Evolutionary conservation across 148 eudicot species (phyloP).

Genomic region (Chenopodium album): DNA sequence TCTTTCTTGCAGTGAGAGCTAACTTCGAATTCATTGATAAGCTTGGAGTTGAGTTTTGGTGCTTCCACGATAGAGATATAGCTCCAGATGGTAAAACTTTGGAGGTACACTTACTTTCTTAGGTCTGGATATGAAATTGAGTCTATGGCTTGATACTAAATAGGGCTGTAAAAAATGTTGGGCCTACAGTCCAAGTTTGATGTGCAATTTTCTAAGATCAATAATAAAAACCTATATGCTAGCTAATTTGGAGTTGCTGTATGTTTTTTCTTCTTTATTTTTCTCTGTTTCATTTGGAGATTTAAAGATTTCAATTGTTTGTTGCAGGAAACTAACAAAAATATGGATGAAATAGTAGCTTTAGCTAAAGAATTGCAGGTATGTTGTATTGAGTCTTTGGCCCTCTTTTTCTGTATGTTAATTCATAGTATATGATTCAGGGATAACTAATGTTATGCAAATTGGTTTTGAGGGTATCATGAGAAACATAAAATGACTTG

Average conservation of each 20-base stretch:
- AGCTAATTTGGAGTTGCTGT: not conserved
- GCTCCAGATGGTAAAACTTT: constrained; percentile 91
- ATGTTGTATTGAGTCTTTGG: constrained; percentile 1
- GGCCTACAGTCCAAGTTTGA: not conserved
- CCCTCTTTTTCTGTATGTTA: not conserved
- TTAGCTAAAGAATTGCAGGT: constrained; percentile 92
- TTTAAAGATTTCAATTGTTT: not conserved
- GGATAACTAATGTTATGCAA: not conserved
- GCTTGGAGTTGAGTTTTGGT: constrained; percentile 96
- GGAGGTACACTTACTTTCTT: constrained; percentile 44
- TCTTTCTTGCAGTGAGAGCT: constrained; percentile 72
- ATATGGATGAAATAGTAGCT: constrained; percentile 89
- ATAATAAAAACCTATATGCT: not conserved
- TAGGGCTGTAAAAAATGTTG: not conserved
- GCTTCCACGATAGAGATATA: constrained; percentile 97
- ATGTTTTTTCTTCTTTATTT: not conserved
- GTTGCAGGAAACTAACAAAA: constrained; percentile 78
- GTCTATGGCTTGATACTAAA: not conserved
- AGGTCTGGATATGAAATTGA: not conserved
- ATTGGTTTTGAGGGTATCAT: not conserved
- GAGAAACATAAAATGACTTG: not conserved
- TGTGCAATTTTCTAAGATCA: not conserved
- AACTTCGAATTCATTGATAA: constrained; percentile 92
- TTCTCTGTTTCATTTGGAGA: not conserved
- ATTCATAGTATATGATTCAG: not conserved